These are phyloP conservation scores for Xylariaceae sp. DNA, from an alignment of 2,329 filamentous ascomycete genomes.

Conservation along the genomic window DNA sequence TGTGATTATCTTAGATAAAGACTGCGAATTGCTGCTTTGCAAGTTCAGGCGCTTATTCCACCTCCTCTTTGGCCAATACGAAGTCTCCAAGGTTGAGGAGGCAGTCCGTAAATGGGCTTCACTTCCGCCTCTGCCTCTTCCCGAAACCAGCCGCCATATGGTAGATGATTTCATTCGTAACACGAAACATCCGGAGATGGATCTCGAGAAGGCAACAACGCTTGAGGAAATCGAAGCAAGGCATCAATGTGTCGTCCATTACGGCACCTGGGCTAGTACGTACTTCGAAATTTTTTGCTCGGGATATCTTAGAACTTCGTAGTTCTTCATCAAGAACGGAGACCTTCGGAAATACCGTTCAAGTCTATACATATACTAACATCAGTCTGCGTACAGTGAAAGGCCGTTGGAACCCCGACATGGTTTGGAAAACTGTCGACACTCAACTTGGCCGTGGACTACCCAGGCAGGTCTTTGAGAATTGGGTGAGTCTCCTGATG, in stretches of 20 bases:
- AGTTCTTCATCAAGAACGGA: too few species aligned
- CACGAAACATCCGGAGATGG: slow-evolving; percentile 8
- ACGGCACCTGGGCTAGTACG: slow-evolving; percentile 7
- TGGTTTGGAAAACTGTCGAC: neutral
- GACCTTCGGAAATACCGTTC: too few species aligned
- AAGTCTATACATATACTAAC: too few species aligned
- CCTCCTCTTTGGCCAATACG: slow-evolving; percentile 2
- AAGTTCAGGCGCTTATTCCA: slow-evolving; percentile 4
- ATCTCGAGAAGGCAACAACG: slow-evolving; percentile 8
- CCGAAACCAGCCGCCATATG: slow-evolving; percentile 7
- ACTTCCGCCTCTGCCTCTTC: slow-evolving; percentile 7
- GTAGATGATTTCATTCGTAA: slow-evolving; percentile 9
- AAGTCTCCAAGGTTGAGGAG: slow-evolving; percentile 4
- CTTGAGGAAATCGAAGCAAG: slow-evolving; percentile 5
- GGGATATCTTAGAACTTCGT: too few species aligned
- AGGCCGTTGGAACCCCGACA: neutral
- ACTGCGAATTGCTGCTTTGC: slow-evolving; percentile 3
- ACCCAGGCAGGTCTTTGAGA: slow-evolving; percentile 1
- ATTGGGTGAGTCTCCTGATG: neutral
- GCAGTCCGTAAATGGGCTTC: slow-evolving; percentile 10
- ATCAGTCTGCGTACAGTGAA: neutral
- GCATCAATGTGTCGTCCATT: slow-evolving; percentile 7
- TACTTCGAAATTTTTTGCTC: too few species aligned
- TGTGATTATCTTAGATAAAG: slow-evolving; percentile 8
- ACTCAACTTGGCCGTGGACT: neutral